Base-by-base conservation (phyloP, 257 asterid genomes). In the Primulina huaijiensis region DNA sequence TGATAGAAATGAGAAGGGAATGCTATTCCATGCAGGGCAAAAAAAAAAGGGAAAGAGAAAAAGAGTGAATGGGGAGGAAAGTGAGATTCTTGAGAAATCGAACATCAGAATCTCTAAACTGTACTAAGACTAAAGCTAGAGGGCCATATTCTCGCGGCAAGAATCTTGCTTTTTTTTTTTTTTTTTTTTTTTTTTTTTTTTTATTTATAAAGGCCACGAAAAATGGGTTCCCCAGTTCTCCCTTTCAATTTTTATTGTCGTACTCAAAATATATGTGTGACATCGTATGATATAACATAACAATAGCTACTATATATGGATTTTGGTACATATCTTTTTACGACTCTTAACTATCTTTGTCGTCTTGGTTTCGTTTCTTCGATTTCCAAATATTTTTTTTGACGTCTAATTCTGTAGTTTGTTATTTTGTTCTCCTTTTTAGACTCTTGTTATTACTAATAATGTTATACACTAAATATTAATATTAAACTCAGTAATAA, bases 121-220 rank as follows among this genome's bases (percentile, higher is more conserved):
- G 21, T 43, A 50, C 85, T 76, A 84, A 72, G 62, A 72, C 65
- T 67, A 78, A 69, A 75, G 80, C 77, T 71, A 70, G 64, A 77
- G 72, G 75, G 76, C 67, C 71, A 73, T 79, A 79, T 85, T 79
- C 76, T 60, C 84, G 76, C 76, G 90, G 73, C 84, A 85, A 76
- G 90, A 79, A 79, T 75, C 75, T 75, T 56, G 61, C 34, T 69
- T 79, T 65, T 74, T 81, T 80, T 76, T 80, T 81, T 58, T 76
- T n/a, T n/a, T 69, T 79, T 65, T 74, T 81, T 80, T 76, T 80
- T 81, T 58, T 76, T 69, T 79, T 65, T 74, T 81, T 80, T 76
- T 80, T 81, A 53, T 76, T 23, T 23, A 23, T 74, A 65, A 31
- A 81, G 82, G 79, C 88, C 86, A 77, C 86, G 23, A 78, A 81